phyloP scores from a whole-genome alignment of 2,329 filamentous ascomycete species.

The Mycosphaerelloides madeirae region DNA sequence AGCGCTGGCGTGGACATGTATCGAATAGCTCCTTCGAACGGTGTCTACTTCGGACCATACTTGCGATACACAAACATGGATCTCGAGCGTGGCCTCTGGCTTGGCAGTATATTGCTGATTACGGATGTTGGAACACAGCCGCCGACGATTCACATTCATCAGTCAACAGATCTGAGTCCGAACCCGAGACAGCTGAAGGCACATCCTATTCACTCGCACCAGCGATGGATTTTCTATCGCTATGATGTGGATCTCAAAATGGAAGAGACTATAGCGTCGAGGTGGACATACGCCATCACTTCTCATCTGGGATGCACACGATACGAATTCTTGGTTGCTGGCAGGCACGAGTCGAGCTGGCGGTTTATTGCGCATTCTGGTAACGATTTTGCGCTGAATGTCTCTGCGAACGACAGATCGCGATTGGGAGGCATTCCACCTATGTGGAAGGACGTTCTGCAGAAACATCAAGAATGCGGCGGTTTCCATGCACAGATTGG shows the following conservation, averaged over 20 bases:
- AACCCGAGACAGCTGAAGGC: constrained; percentile 81
- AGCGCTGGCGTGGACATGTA: constrained; percentile 89
- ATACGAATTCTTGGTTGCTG: constrained; percentile 94
- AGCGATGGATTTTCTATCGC: constrained; percentile 91
- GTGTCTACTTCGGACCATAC: constrained; percentile 96
- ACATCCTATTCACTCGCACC: constrained; percentile 79
- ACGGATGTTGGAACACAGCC: constrained; percentile 80
- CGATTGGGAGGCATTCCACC: constrained; percentile 84
- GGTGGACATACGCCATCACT: constrained; percentile 98
- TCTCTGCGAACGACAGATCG: constrained; percentile 77
- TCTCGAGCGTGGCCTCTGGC: constrained; percentile 81
- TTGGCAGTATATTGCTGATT: constrained; percentile 88
- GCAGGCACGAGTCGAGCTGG: constrained; percentile 85
- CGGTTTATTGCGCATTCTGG: constrained; percentile 93
- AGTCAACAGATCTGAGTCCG: constrained; percentile 82
- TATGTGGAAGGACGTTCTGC: constrained; percentile 99
- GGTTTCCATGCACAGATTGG: constrained; percentile 94
- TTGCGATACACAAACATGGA: constrained; percentile 97
- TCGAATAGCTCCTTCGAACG: constrained; percentile 87
- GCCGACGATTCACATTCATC: constrained; percentile 91
- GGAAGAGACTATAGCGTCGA: constrained; percentile 69
- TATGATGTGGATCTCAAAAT: constrained; percentile 89
- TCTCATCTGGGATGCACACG: constrained; percentile 96
- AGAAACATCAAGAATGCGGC: constrained; percentile 93
- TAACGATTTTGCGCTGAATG: constrained; percentile 88